Evolutionary conservation across 148 eudicot species (phyloP).

Genomic region (Arctostaphylos glauca): DNA sequence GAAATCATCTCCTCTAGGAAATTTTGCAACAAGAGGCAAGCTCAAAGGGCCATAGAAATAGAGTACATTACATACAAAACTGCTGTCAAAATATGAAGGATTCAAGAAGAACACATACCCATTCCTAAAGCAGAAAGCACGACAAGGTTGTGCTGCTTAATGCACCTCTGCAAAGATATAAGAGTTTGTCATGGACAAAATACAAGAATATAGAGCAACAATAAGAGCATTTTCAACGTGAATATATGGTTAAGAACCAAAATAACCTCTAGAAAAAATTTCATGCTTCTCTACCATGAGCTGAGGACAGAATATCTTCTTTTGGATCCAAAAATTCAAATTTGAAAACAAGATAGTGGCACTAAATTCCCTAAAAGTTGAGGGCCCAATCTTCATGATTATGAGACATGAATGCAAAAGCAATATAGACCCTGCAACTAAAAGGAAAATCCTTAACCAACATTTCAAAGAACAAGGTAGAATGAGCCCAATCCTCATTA

Average conservation of each 20-base stretch:
- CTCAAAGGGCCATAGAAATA: background rate
- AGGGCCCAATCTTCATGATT: background rate
- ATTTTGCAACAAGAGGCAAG: background rate
- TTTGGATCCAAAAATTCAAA: too few relatives aligned
- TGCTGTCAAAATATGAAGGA: background rate
- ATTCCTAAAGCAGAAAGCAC: slow-evolving; percentile 58
- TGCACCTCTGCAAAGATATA: slow-evolving; percentile 32
- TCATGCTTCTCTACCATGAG: background rate
- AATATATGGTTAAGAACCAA: background rate
- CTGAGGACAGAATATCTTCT: background rate
- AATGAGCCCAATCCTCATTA: too few relatives aligned
- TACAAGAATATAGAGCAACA: background rate
- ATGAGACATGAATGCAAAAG: background rate
- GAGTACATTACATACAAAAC: background rate
- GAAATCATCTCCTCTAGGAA: background rate
- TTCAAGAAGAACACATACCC: slow-evolving; percentile 28
- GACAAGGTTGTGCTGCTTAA: slow-evolving; percentile 42
- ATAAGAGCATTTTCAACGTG: background rate
- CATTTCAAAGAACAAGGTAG: too few relatives aligned
- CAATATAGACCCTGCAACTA: background rate
- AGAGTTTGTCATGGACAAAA: slow-evolving; percentile 1
- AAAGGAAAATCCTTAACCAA: background rate
- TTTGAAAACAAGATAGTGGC: background rate
- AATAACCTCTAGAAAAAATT: background rate
- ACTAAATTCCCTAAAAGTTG: background rate